phyloP scores from a whole-genome alignment of 345 rosid genomes.

The Sisymbrium irio region DNA sequence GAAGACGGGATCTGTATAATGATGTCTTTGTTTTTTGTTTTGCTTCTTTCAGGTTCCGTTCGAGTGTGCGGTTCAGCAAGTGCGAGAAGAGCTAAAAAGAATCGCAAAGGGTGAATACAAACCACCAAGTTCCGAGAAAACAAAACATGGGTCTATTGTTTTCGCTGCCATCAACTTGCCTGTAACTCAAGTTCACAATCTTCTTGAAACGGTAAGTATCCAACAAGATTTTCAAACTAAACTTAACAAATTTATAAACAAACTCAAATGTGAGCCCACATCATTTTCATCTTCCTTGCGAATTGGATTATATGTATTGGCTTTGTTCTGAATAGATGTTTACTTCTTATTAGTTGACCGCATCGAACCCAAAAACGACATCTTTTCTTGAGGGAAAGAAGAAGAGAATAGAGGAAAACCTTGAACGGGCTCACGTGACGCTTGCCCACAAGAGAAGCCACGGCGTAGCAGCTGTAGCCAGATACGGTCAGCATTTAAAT shows the following conservation, averaged over 20 bases:
- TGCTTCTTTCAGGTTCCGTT: constrained; percentile 64
- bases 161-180: constrained; percentile 84
- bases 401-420: constrained; percentile 48
- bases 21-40: constrained; percentile 5
- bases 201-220: constrained; percentile 70
- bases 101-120: constrained; percentile 67
- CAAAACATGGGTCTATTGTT: constrained; percentile 62
- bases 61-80: constrained; percentile 67
- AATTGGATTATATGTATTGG: background rate
- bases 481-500: constrained; percentile 49
- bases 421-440: constrained; percentile 66
- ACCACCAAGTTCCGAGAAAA: constrained; percentile 59
- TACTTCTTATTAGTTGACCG: constrained; percentile 48
- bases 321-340: background rate
- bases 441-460: constrained; percentile 96
- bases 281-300: too few species aligned
- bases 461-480: constrained; percentile 78
- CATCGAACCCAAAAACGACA: constrained; percentile 41
- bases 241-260: background rate
- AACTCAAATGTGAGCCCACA: background rate
- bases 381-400: constrained; percentile 51
- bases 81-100: constrained; percentile 62
- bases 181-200: constrained; percentile 43
- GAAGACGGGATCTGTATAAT: background rate
- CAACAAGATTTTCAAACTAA: background rate